Evolutionary conservation across 2,329 filamentous ascomycete species (phyloP).

Genomic region (Cryoendolithus antarcticus): DNA sequence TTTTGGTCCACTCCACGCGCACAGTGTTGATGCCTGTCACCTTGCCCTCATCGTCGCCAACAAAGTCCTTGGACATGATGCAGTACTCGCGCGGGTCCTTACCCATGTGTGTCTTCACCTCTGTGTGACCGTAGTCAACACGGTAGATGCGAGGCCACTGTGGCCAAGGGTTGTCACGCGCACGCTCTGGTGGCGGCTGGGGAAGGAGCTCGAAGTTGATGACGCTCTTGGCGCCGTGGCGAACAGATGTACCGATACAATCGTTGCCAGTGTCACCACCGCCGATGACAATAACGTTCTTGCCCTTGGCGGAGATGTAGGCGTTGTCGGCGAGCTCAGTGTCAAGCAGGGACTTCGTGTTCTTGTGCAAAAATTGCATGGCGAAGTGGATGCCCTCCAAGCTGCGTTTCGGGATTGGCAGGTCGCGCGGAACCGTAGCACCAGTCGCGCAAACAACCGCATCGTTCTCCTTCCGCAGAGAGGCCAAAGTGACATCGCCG

Average conservation of each 20-base stretch:
- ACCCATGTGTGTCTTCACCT: constrained; percentile 92
- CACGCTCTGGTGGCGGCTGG: constrained; percentile 81
- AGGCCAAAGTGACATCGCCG: constrained; percentile 52
- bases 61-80: constrained; percentile 96
- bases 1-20: constrained; percentile 93
- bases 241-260: constrained; percentile 91
- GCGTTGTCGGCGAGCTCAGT: constrained; percentile 70
- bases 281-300: constrained; percentile 92
- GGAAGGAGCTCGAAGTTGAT: constrained; percentile 94
- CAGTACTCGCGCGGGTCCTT: constrained; percentile 94
- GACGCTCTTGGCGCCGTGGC: constrained; percentile 89
- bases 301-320: constrained; percentile 91
- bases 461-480: constrained; percentile 62
- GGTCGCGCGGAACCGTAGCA: constrained; percentile 82
- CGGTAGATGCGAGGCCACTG: constrained; percentile 98
- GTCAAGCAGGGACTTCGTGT: constrained; percentile 94
- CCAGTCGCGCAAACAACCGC: constrained; percentile 86
- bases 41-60: constrained; percentile 72
- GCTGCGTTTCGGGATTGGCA: constrained; percentile 80
- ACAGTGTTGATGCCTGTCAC: constrained; percentile 95
- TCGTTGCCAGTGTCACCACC: constrained; percentile 97
- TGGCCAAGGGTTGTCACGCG: constrained; percentile 91
- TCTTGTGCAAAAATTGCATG: constrained; percentile 95
- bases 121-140: constrained; percentile 93
- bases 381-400: constrained; percentile 87